phyloP scores from a whole-genome alignment of 2,329 filamentous ascomycete genomes.

The Microdochium paspali region DNA sequence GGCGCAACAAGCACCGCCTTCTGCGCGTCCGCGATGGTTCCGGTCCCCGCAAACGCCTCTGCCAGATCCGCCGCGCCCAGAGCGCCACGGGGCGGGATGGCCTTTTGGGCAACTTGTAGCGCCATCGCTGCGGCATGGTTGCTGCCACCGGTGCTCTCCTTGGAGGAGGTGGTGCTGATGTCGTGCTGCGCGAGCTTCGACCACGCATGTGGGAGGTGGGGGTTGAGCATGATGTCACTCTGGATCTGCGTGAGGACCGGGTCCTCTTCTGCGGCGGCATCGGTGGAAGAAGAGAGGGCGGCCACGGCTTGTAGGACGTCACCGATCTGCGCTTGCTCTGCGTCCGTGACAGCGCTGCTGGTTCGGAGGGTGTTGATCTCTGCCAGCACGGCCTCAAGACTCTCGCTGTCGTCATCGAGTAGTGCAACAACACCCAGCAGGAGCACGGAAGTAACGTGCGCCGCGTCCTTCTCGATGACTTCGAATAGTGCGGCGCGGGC shows the following conservation, averaged over 20 bases:
- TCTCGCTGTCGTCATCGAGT: conserved; percentile 70
- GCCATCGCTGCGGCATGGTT: conserved; percentile 59
- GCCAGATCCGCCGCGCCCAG: conserved; percentile 63
- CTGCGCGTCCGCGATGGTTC: conserved; percentile 64
- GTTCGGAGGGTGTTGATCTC: conserved; percentile 68
- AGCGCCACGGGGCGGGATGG: conserved; percentile 61
- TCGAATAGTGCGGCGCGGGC: conserved; percentile 75
- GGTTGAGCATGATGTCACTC: conserved; percentile 71
- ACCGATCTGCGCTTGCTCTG: conserved; percentile 61
- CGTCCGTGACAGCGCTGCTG: conserved; percentile 49
- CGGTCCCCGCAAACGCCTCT: conserved; percentile 64
- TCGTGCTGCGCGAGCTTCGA: conserved; percentile 41
- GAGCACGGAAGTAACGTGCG: conserved; percentile 70
- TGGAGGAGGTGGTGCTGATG: too few species aligned
- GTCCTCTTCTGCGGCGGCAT: conserved; percentile 11
- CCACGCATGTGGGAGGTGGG: conserved; percentile 75
- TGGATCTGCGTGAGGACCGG: conserved; percentile 56
- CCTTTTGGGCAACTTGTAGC: conserved; percentile 64
- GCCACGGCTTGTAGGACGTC: conserved; percentile 70
- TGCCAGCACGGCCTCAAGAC: conserved; percentile 67
- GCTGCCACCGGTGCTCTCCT: not conserved
- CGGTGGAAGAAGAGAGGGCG: conserved; percentile 39
- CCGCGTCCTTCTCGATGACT: conserved; percentile 62
- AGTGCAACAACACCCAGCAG: conserved; percentile 79
- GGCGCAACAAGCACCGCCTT: conserved; percentile 71